Conservation (phyloP, 345 rosid genomes). For the Eucalyptus curtisii region DNA sequence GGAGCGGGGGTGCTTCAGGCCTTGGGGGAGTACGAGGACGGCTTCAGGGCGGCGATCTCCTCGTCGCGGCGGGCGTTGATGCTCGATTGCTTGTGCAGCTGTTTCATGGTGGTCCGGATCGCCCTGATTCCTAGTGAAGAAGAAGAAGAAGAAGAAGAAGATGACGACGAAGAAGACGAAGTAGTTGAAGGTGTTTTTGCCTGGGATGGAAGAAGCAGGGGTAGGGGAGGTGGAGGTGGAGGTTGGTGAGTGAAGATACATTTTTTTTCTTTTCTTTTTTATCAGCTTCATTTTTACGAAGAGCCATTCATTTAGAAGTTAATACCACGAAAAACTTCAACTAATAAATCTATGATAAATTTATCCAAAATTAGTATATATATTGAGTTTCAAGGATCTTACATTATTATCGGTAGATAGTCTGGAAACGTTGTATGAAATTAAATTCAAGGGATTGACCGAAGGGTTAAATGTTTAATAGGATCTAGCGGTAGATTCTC, state of each 20-base stretch:
- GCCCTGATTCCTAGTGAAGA: too few relatives aligned
- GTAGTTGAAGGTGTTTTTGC: not conserved
- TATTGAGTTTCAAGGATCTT: too few relatives aligned
- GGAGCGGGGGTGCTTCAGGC: not conserved
- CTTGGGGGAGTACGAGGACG: not conserved
- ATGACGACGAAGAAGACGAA: not conserved
- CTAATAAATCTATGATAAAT: too few relatives aligned
- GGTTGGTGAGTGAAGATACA: not conserved
- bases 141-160: too few relatives aligned
- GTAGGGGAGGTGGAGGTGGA: not conserved
- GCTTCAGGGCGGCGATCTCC: not conserved
- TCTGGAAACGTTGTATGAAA: not conserved
- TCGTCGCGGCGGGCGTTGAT: not conserved
- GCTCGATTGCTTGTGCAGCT: not conserved
- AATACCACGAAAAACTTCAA: too few relatives aligned
- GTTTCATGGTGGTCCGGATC: not conserved
- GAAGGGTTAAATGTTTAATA: not conserved
- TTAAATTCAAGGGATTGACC: not conserved
- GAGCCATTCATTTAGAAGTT: too few relatives aligned
- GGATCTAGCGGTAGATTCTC: too few relatives aligned
- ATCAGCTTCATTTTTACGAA: not conserved
- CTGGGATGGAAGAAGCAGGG: not conserved
- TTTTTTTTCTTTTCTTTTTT: not conserved
- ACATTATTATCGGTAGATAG: not conserved
- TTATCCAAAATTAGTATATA: too few relatives aligned